Evolutionary conservation across 2,329 filamentous ascomycete species (phyloP), one percentile per base, ranked within the genome.

Genomic region (Epichloe coenophiala): DNA sequence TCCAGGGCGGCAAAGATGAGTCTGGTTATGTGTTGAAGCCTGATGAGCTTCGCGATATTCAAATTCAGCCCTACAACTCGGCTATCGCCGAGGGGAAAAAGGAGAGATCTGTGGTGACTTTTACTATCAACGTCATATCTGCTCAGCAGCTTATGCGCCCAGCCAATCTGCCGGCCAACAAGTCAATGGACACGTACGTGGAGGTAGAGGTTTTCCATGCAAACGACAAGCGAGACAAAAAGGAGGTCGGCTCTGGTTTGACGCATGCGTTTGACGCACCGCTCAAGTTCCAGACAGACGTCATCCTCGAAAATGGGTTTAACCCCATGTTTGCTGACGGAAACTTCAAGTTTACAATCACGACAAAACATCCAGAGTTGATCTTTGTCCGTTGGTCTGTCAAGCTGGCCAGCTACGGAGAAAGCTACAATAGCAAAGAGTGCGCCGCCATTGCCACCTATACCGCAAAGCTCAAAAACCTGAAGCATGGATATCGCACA

Each of bases 11-110:
- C 42, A 83, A 78, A 12, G 93, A 96, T 68, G 80, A 82, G 51
- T 87, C 86, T 3, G 93, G 93, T 43, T 98, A 97, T 61, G 89
- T 97, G 13, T 77, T 96, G 49, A 98, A 98, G 71, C 91, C 93
- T 19, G 78, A 83, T 37, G 87, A 90, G 62, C 80, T 95, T 54
- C 85, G 91, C 54, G 81, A 83, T 62, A 82, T 84, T 55, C 75
- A 81, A 58, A 72, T 81, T 47, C 70, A 80, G 44, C 74, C 76
- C 1, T 68, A 55, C 54, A 77, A 77, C 56, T 67, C 57, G 6
- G 65, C 63, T 46, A 63, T 82, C 51, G 76, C 76, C 15, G 71
- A 74, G 41, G 73, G 76, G 57, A 89, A 87, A 65, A 80, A 85
- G 56, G 84, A 86, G 61, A 84, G 88, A 62, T 89, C 90, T 62